Conservation (phyloP, 768 basidiomycete genomes). For the Dioszegia crocea region DNA sequence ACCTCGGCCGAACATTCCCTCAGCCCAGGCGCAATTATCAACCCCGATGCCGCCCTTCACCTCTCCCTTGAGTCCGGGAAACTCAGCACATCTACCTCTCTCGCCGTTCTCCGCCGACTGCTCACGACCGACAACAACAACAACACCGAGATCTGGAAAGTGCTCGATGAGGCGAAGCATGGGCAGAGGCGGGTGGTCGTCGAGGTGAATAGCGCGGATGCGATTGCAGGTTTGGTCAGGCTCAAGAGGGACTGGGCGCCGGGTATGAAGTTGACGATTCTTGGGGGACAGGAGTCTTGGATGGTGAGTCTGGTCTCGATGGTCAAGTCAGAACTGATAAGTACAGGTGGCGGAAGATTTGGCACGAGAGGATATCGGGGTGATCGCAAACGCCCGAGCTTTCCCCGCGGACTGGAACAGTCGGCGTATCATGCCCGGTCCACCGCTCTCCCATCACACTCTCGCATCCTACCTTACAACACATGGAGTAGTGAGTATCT, state of each 20-base stretch:
- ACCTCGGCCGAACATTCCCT: conserved; percentile 61
- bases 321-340: conserved; percentile 54
- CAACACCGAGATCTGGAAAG: conserved; percentile 53
- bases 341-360: conserved; percentile 64
- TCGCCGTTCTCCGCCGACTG: conserved; percentile 66
- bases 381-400: conserved; percentile 64
- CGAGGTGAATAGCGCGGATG: conserved; percentile 62
- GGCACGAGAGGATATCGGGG: conserved; percentile 63
- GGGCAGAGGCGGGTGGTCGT: conserved; percentile 63
- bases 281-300: conserved; percentile 47
- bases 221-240: conserved; percentile 62
- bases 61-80: conserved; percentile 57
- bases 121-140: conserved; percentile 54
- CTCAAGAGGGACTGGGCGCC: conserved; percentile 64
- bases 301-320: conserved; percentile 48
- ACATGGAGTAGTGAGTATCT: conserved; percentile 64
- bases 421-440: conserved; percentile 63
- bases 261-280: conserved; percentile 51
- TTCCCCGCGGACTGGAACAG: conserved; percentile 71
- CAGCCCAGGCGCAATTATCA: conserved; percentile 60
- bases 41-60: conserved; percentile 65
- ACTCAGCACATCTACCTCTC: conserved; percentile 72
- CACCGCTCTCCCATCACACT: conserved; percentile 63
- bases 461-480: conserved; percentile 61
- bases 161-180: conserved; percentile 55